Evolutionary conservation across 768 basidiomycete genomes (phyloP).

Genomic region (Galerina sulciceps): DNA sequence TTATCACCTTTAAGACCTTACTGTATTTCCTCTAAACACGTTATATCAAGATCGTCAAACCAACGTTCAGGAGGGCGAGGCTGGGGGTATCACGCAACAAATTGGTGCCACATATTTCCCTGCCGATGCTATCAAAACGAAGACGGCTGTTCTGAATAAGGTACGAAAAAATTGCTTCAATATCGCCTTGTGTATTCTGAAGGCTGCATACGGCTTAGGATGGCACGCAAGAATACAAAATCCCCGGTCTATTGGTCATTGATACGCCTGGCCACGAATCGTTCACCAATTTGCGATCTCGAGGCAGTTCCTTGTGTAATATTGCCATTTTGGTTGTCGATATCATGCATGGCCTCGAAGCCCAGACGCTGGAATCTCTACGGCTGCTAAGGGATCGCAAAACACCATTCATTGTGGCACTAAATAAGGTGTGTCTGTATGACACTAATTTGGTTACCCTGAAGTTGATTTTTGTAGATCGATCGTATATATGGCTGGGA

Average conservation of each 20-base stretch:
- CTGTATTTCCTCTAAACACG: background rate
- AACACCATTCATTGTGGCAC: constrained; percentile 97
- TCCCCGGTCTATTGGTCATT: constrained; percentile 94
- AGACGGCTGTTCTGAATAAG: constrained; percentile 93
- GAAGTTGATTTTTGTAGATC: constrained; percentile 57
- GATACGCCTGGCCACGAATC: constrained; percentile 99
- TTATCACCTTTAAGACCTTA: background rate
- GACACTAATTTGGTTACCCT: background rate
- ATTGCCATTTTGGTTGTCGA: constrained; percentile 99
- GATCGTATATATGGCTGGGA: constrained; percentile 98
- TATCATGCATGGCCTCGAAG: constrained; percentile 99
- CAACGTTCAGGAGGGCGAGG: constrained; percentile 99
- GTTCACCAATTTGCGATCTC: constrained; percentile 93
- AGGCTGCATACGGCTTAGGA: constrained; percentile 49
- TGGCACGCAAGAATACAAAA: constrained; percentile 88
- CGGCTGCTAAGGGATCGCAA: constrained; percentile 90
- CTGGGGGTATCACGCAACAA: constrained; percentile 99
- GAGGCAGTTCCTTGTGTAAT: constrained; percentile 97
- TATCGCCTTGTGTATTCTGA: background rate
- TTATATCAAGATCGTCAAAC: constrained; percentile 90
- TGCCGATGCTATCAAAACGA: constrained; percentile 88
- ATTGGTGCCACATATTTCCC: constrained; percentile 99
- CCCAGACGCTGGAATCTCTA: constrained; percentile 96
- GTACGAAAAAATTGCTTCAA: constrained; percentile 36
- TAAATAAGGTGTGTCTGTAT: constrained; percentile 79